These are phyloP conservation scores for Ogataea pilisensis DNA, from an alignment of 805 yeast genomes.

Conservation along the genomic window DNA sequence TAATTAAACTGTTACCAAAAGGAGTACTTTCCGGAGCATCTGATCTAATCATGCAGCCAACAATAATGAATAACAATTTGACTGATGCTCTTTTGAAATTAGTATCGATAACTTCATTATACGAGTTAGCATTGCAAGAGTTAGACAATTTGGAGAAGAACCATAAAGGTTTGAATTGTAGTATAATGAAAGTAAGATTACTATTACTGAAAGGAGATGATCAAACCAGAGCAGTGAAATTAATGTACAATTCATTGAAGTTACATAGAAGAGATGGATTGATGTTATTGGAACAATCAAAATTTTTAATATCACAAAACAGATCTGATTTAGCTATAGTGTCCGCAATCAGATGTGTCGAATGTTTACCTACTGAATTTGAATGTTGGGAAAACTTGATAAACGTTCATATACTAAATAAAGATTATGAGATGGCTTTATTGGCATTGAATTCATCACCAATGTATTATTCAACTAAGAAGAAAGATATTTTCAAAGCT, in stretches of 20 bases:
- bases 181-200: slow-evolving; percentile 39
- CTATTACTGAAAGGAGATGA: slow-evolving; percentile 35
- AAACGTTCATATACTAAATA: slow-evolving; percentile 51
- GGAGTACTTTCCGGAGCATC: slow-evolving; percentile 45
- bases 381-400: slow-evolving; percentile 66
- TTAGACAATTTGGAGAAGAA: slow-evolving; percentile 25
- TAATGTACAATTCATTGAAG: slow-evolving; percentile 37
- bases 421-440: slow-evolving; percentile 57
- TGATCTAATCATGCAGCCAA: slow-evolving; percentile 29
- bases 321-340: slow-evolving; percentile 52
- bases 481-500: slow-evolving; percentile 42
- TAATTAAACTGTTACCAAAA: slow-evolving; percentile 43
- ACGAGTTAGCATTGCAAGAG: slow-evolving; percentile 35
- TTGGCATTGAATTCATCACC: slow-evolving; percentile 73
- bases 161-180: slow-evolving; percentile 18
- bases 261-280: slow-evolving; percentile 52
- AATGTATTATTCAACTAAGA: slow-evolving; percentile 49
- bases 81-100: slow-evolving; percentile 46
- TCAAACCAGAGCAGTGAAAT: slow-evolving; percentile 44
- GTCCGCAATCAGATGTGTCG: slow-evolving; percentile 57
- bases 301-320: slow-evolving; percentile 53
- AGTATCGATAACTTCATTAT: slow-evolving; percentile 35
- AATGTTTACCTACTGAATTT: slow-evolving; percentile 72
- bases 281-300: slow-evolving; percentile 58
- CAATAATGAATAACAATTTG: slow-evolving; percentile 45